phyloP scores from a whole-genome alignment of 257 asterid species.

The Fraxinus pennsylvanica region DNA sequence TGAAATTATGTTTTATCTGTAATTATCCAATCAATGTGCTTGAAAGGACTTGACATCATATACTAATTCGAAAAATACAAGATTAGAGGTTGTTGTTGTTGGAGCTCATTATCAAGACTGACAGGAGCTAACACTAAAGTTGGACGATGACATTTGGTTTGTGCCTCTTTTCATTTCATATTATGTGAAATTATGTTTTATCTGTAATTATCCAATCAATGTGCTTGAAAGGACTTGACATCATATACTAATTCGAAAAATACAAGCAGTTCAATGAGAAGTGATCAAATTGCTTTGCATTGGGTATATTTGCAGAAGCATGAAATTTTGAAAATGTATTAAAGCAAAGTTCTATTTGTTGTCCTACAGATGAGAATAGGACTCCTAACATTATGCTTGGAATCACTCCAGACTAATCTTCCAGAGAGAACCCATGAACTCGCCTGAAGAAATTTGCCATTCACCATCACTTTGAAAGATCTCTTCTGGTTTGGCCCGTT shows the following conservation, averaged over 20 bases:
- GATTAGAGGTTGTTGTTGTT: too few relatives aligned
- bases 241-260: not conserved
- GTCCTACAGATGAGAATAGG: slow-evolving; percentile 55
- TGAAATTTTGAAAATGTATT: not conserved
- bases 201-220: too few relatives aligned
- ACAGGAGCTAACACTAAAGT: too few relatives aligned
- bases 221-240: not conserved
- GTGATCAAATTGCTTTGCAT: not conserved
- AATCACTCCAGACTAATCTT: slow-evolving; percentile 41
- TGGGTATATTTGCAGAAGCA: not conserved
- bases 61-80: not conserved
- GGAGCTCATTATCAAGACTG: too few relatives aligned
- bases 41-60: not conserved
- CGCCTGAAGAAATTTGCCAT: slow-evolving; percentile 41
- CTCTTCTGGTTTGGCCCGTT: slow-evolving; percentile 32
- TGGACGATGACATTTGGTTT: not conserved
- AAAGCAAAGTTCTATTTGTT: not conserved
- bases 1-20: too few relatives aligned
- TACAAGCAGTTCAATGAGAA: not conserved
- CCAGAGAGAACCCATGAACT: slow-evolving; percentile 22
- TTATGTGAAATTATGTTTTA: too few relatives aligned
- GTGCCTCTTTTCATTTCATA: not conserved
- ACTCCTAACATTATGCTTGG: slow-evolving; percentile 49
- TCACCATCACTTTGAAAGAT: slow-evolving; percentile 53
- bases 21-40: too few relatives aligned